A percentile compares a stretch with the other conserved stretches of the same genome.
Conservation (phyloP, 2,329 filamentous ascomycete species). For the Trichophyton simii region DNA sequence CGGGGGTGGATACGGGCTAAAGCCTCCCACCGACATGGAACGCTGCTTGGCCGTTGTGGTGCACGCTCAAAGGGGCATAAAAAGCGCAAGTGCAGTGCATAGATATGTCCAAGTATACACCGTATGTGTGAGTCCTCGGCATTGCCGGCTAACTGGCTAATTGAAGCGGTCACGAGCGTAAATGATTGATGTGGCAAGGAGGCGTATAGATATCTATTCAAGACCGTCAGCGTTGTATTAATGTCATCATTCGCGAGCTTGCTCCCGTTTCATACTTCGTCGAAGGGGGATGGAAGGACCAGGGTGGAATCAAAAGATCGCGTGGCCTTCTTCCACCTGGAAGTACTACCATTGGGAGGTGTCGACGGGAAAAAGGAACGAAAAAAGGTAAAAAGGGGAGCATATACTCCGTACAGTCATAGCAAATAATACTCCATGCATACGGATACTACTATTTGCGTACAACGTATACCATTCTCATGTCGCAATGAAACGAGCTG, state of each 20-base stretch:
- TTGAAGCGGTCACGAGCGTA: neutral
- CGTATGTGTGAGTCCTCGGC: neutral
- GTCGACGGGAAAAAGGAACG: neutral
- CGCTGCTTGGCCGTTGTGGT: constrained; percentile 1
- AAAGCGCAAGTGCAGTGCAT: neutral
- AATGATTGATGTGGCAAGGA: neutral
- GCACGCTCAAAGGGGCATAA: neutral
- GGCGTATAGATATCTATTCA: neutral
- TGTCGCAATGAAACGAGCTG: neutral
- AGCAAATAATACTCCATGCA: neutral
- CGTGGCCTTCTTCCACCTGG: neutral
- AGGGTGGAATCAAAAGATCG: neutral
- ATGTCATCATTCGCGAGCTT: neutral
- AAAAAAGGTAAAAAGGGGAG: neutral
- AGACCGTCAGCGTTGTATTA: neutral
- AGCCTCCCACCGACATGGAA: constrained; percentile 1
- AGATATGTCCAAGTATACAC: neutral
- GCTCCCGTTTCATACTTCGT: neutral
- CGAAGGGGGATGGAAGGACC: neutral
- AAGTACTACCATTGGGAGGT: neutral
- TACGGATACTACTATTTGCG: neutral
- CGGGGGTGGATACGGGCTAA: constrained; percentile 1
- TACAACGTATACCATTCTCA: neutral
- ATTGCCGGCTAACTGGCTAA: neutral
- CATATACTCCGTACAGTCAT: neutral